Percentiles rank a stretch among this genome's conserved stretches.
Conservation (phyloP, 2,329 filamentous ascomycete species). For the Zasmidium angulare region DNA sequence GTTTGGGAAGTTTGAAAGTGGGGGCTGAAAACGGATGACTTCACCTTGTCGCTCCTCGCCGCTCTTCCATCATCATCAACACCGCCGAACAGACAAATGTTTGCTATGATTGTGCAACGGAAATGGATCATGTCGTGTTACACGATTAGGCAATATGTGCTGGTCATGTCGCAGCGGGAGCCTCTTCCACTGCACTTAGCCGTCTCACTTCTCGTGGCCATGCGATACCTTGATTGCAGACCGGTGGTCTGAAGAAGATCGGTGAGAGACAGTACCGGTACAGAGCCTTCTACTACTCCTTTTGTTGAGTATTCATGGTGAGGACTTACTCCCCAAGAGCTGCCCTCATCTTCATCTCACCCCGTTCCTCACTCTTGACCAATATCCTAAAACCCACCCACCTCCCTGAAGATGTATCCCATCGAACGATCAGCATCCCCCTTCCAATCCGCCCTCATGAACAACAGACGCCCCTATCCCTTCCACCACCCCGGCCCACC, state of each 20-base stretch:
- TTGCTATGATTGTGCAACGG: neutral
- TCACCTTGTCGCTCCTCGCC: neutral
- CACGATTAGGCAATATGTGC: neutral
- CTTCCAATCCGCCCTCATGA: neutral
- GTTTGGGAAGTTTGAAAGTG: neutral
- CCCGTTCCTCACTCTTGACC: neutral
- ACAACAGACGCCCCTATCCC: neutral
- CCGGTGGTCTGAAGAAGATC: neutral
- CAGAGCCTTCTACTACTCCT: no score
- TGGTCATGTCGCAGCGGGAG: neutral
- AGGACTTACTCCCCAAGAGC: no score
- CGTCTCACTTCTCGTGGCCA: neutral
- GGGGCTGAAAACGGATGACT: neutral
- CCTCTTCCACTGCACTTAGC: neutral
- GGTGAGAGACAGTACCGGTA: no score
- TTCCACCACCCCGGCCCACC: neutral
- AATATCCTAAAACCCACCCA: neutral
- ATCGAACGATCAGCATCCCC: neutral
- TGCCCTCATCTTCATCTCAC: no score
- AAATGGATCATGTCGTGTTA: neutral
- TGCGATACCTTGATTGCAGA: neutral
- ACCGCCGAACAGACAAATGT: neutral
- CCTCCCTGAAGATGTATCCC: no score
- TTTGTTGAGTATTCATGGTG: neutral
- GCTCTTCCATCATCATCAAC: neutral